Percentiles rank a stretch among this genome's conserved stretches.
These are phyloP conservation scores for Avena insularis DNA, from an alignment of 176 grass and related monocot species.

Conservation along the genomic window DNA sequence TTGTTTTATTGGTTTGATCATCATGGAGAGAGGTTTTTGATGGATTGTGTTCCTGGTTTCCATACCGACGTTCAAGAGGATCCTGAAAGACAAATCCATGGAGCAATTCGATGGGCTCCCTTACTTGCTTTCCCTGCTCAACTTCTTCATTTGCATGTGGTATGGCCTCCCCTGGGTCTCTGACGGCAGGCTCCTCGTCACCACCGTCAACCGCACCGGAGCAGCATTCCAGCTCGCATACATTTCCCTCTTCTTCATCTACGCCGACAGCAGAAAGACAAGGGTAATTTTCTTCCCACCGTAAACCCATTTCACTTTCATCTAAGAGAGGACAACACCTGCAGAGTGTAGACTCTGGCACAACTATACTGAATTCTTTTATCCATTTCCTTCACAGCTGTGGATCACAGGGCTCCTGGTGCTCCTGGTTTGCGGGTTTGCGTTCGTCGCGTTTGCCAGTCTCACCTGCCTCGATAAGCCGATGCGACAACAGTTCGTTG, in stretches of 20 bases:
- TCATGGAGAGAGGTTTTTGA: not conserved
- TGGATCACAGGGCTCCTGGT: constrained; percentile 58
- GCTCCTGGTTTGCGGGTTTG: constrained; percentile 42
- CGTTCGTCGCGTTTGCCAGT: constrained; percentile 46
- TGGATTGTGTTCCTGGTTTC: not conserved
- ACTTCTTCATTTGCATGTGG: constrained; percentile 88
- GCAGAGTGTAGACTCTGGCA: not conserved
- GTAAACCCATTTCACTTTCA: not conserved
- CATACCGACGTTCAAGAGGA: constrained; percentile 81
- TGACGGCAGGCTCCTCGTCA: constrained; percentile 58
- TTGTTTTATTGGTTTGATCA: not conserved
- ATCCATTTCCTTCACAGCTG: constrained; percentile 40
- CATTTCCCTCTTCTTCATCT: constrained; percentile 68
- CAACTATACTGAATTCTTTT: not conserved
- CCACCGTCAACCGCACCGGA: constrained; percentile 79
- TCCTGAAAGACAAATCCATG: constrained; percentile 69
- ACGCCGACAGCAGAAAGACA: constrained; percentile 59
- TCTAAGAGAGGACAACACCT: not conserved
- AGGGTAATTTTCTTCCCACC: constrained; percentile 43
- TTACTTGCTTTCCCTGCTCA: constrained; percentile 73
- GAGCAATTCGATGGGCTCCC: constrained; percentile 84
- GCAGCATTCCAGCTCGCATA: constrained; percentile 72
- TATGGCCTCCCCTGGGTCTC: constrained; percentile 80
- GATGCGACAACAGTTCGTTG: constrained; percentile 60
- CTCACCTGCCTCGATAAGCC: constrained; percentile 53